Base-by-base conservation (phyloP, 306 rosid genomes). In the Arachis stenosperma region DNA sequence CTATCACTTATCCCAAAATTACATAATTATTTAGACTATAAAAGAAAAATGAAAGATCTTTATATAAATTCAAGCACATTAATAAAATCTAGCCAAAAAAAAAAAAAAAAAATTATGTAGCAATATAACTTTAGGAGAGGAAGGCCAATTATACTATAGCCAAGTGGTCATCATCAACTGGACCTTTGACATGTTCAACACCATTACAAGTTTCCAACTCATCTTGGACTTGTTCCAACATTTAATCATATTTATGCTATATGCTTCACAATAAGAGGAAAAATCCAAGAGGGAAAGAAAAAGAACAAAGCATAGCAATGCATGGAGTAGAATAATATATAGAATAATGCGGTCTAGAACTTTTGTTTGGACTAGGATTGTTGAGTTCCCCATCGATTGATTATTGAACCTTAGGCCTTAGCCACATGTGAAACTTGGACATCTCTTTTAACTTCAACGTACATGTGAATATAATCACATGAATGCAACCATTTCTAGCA, bases 391-490 rank as follows among this genome's bases (percentile, higher is more conserved):
- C 48, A 50, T 67, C 50, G 13, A 67, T 33, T 67, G 58, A 29
- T 39, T 6, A 14, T 14, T 41, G 37, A 40, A 33, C 29, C 17
- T 17, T 51, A 51, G 30, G n/a, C 29, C 17, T 17, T 51, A 51
- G 30, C 72, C 61, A 51, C 61, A 68, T 52, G n/a, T 14, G 7
- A 30, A 33, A 17, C 36, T 52, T 5, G 46, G 48, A 67, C 71
- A 36, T 68, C 37, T 62, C 67, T n/a, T 9, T 6, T 39, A 2
- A 61, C 66, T 37, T 4, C 54, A 46, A 6, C 56, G 3, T 33
- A 50, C 60, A 66, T 66, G 61, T 68, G 61, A 68, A 68, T 47
- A 52, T 14, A 37, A 37, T 69, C 74, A 69, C 74, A 22, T 69
- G 74, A 69, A 39, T 54, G 11, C 22, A 40, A 52, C 41, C 33